A percentile compares a stretch with the other conserved stretches of the same genome.
Evolutionary conservation across 768 basidiomycete genomes (phyloP).

Genomic region (Lactifluus piperatus): DNA sequence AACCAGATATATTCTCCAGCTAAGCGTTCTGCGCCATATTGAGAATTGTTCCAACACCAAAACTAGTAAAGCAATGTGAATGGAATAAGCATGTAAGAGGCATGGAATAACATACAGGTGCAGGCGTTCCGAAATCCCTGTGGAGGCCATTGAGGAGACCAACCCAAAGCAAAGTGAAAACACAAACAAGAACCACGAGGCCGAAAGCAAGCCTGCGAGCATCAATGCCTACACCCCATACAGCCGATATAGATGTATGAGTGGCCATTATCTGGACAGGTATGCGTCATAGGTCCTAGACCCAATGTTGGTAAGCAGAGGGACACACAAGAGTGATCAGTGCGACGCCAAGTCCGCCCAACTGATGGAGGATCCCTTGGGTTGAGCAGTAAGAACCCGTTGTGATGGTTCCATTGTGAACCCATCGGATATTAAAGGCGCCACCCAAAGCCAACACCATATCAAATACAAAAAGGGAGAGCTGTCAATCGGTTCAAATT

Average conservation of each 20-base stretch:
- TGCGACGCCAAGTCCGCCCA: slow-evolving; percentile 36
- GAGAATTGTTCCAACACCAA: slow-evolving; percentile 38
- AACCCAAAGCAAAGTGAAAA: slow-evolving; percentile 28
- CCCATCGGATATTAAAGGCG: slow-evolving; percentile 32
- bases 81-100: background rate
- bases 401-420: slow-evolving; percentile 27
- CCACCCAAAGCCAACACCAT: slow-evolving; percentile 33
- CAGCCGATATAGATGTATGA: too few species aligned
- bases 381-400: slow-evolving; percentile 30
- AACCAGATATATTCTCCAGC: slow-evolving; percentile 23
- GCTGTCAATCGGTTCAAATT: slow-evolving; percentile 21
- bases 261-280: background rate
- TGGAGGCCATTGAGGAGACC: slow-evolving; percentile 25
- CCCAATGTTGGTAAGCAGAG: background rate
- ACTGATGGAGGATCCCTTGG: slow-evolving; percentile 33
- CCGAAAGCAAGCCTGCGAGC: slow-evolving; percentile 23
- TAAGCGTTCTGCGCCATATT: slow-evolving; percentile 27
- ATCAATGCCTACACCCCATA: too few species aligned
- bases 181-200: slow-evolving; percentile 1
- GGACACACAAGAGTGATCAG: slow-evolving; percentile 33
- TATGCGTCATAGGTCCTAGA: too few species aligned
- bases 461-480: slow-evolving; percentile 26
- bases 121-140: slow-evolving; percentile 27
- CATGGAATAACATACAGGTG: slow-evolving; percentile 24
- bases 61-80: slow-evolving; percentile 20